phyloP scores from a whole-genome alignment of 1,139 yeast genomes.

The Taphrina confusa region DNA sequence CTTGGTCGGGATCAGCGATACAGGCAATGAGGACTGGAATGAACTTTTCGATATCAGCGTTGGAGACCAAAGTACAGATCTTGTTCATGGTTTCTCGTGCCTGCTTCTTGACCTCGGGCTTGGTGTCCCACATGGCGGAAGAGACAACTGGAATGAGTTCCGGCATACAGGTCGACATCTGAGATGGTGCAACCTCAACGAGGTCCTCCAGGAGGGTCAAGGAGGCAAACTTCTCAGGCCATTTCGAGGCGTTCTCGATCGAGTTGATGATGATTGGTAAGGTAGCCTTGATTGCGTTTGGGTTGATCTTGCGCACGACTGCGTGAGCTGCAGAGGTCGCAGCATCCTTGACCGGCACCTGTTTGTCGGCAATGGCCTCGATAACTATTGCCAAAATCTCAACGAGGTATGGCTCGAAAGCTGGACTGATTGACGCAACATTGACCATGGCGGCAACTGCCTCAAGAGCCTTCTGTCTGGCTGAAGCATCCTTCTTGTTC shows the following conservation, averaged over 20 bases:
- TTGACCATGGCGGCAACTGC: constrained; percentile 89
- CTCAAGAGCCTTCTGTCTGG: constrained; percentile 73
- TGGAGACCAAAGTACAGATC: constrained; percentile 96
- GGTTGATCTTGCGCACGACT: constrained; percentile 79
- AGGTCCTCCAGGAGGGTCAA: constrained; percentile 79
- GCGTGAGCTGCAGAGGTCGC: constrained; percentile 74
- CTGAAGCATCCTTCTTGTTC: constrained; percentile 70
- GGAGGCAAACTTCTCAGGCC: constrained; percentile 97
- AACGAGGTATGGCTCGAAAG: constrained; percentile 81
- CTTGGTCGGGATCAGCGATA: constrained; percentile 94
- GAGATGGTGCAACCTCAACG: constrained; percentile 93
- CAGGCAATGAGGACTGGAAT: constrained; percentile 96
- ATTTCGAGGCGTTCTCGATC: constrained; percentile 77
- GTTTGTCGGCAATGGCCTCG: constrained; percentile 87
- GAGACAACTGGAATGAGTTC: constrained; percentile 97
- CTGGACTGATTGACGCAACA: constrained; percentile 48
- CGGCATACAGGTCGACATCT: constrained; percentile 98
- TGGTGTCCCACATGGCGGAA: constrained; percentile 99
- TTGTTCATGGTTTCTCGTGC: constrained; percentile 94
- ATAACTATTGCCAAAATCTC: constrained; percentile 69
- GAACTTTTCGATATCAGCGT: constrained; percentile 99
- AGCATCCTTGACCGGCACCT: constrained; percentile 66
- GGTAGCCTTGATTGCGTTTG: constrained; percentile 86
- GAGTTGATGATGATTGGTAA: constrained; percentile 76
- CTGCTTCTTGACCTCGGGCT: constrained; percentile 94